Base-by-base conservation (phyloP, 2,329 filamentous ascomycete genomes). In the Dactylonectria macrodidyma region DNA sequence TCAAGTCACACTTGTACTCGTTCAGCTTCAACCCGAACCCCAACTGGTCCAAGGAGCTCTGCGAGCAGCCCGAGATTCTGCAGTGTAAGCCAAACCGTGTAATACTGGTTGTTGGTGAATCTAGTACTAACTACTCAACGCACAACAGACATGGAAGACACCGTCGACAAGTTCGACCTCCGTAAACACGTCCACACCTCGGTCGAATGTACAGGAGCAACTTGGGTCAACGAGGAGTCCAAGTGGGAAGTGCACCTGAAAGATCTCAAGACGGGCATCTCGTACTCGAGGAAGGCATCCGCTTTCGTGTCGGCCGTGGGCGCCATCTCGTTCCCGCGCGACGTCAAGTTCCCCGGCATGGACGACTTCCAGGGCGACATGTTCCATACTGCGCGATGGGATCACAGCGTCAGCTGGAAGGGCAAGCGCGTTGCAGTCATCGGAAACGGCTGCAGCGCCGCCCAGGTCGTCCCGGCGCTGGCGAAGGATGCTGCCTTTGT, bases 341-440 rank as follows among this genome's bases (percentile, higher is more conserved):
- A 75, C 5, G 61, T 71, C 51, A 69, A 72, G 38, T 75, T 82
- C 59, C 64, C 74, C 5, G 78, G 80, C 0, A 71, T 80, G 34
- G 71, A 77, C 6, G 68, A 67, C 11, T 83, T 80, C 73, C 71
- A 78, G 38, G 81, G 81, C 3, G 69, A 72, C 24, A 73, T 82
- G 12, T 75, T 81, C 33, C 81, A 83, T 55, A 78, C 77, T 0
- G 80, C 81, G 1, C 67, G 69, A 16, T 83, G 80, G 80, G 77
- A 80, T 26, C 74, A 78, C 52, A 64, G 44, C 46, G 63, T 69
- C 54, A 62, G 76, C 36, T 78, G 72, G 48, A 65, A 67, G 11
- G 75, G 70, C 48, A 82, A 82, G 71, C 66, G 74, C 2, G 74
- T 83, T 2, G 80, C 76, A 2, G 75, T 83, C 22, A 80, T 82